Evolutionary conservation across 2,329 filamentous ascomycete species (phyloP).

Genomic region (Colletotrichum lini): DNA sequence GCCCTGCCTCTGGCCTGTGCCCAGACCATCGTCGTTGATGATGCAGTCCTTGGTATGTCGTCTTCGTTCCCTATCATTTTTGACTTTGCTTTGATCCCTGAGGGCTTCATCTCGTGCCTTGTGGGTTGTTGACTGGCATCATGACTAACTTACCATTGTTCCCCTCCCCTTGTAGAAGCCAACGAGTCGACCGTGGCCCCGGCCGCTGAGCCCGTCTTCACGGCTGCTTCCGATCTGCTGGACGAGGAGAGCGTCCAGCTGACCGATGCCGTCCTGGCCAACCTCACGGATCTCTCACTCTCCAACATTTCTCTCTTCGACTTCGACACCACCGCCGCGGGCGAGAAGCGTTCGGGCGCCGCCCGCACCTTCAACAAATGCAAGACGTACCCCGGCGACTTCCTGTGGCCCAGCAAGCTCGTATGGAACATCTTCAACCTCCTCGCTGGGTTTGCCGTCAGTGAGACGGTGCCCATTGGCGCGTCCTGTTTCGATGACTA

Average conservation of each 20-base stretch:
- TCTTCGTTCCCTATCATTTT: no score
- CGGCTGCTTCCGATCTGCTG: slow-evolving; percentile 18
- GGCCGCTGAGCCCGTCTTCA: slow-evolving; percentile 1
- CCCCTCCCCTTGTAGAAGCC: not conserved
- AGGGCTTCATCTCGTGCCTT: no score
- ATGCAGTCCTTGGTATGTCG: no score
- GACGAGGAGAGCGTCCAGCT: slow-evolving; percentile 19
- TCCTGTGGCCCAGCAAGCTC: slow-evolving; percentile 46
- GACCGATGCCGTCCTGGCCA: slow-evolving; percentile 51
- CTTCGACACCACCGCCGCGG: slow-evolving; percentile 17
- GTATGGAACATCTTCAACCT: slow-evolving; percentile 52
- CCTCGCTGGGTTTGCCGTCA: slow-evolving; percentile 50
- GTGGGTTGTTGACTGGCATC: no score
- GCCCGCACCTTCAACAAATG: slow-evolving; percentile 49
- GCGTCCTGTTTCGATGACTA: slow-evolving; percentile 50
- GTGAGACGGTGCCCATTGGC: slow-evolving; percentile 51
- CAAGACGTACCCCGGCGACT: slow-evolving; percentile 52
- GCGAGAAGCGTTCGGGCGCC: slow-evolving; percentile 21
- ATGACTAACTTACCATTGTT: no score
- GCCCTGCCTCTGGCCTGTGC: no score
- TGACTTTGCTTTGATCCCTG: no score
- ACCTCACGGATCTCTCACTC: slow-evolving; percentile 49
- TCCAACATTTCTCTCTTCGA: slow-evolving; percentile 51
- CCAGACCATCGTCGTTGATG: no score
- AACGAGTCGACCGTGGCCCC: slow-evolving; percentile 15